Base-by-base conservation (phyloP, 345 rosid species). In the Excoecaria cochinchinensis region DNA sequence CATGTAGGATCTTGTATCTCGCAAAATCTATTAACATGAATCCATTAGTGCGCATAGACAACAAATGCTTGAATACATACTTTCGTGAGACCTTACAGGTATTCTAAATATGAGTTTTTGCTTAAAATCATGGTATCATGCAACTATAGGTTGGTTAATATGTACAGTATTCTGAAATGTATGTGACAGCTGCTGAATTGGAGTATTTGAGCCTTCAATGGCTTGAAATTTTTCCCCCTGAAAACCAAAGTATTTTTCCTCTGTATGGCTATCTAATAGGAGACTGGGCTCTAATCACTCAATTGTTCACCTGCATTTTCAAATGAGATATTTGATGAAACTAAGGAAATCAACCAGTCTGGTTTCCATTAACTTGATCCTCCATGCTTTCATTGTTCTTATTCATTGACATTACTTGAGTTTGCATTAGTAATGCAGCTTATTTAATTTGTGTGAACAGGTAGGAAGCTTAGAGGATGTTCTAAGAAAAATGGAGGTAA, bases 401-500 rank as follows among this genome's bases (percentile, higher is more conserved):
- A 40, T 25, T 59, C 14, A 17, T 52, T 16, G 6, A 38, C 19
- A 40, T 36, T 36, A 13, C 57, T 65, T 58, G 31, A n/a, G 46
- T 67, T 19, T 25, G 47, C 53, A n/a, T 25, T 25, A 47, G 3
- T 31, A 21, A 39, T 38, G 14, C 48, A 17, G 47, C 69, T 72
- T 39, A 77, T 72, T 67, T 55, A 48, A 50, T 75, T 51, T 81
- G 79, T 76, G 67, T 76, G 69, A 74, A 71, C 84, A 92, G 99
- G 99, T 95, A 44, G 99, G 99, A 74, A 92, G 92, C 78, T 69
- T 95, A 50, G 99, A 95, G 87, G 97, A 95, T 75, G 95, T 95
- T 52, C 76, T 95, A 75, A 88, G 82, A 78, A 95, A 92, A 84
- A 92, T 95, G 95, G 99, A 92, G 98, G 98, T 94, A 83, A 64